These are phyloP conservation scores for Stachybotrys chlorohalonatus DNA, from an alignment of 2,329 filamentous ascomycete species.

Conservation along the genomic window DNA sequence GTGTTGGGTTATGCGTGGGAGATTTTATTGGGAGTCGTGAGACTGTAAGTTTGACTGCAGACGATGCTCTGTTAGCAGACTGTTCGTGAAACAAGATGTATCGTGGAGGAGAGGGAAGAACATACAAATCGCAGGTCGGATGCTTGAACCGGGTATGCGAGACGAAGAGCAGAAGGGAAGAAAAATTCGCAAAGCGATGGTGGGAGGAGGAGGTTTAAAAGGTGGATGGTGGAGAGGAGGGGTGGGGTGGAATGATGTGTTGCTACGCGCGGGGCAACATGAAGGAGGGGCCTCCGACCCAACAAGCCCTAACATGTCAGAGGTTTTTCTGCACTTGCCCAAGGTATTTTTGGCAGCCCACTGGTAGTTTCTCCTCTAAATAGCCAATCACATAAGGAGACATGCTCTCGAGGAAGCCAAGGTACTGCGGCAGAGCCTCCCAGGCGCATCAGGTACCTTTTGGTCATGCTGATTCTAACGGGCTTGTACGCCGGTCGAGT, in stretches of 20 bases:
- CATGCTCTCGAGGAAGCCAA: neutral
- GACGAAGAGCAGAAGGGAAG: conserved; percentile 29
- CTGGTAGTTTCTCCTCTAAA: neutral
- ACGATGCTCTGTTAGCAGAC: conserved; percentile 8
- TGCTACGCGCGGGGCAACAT: conserved; percentile 25
- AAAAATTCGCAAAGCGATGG: conserved; percentile 24
- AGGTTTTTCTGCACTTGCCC: conserved; percentile 15
- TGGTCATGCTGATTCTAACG: neutral
- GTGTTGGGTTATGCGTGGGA: conserved; percentile 10
- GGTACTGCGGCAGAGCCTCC: neutral
- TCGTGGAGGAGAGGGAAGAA: conserved; percentile 5
- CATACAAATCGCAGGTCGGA: conserved; percentile 32
- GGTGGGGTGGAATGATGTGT: conserved; percentile 16
- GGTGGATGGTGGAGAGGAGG: conserved; percentile 17
- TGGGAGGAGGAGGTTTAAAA: conserved; percentile 31
- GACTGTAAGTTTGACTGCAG: neutral
- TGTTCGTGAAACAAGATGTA: neutral
- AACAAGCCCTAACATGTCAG: conserved; percentile 24
- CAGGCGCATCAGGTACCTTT: neutral
- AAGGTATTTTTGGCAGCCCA: conserved; percentile 7
- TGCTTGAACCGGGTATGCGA: conserved; percentile 36
- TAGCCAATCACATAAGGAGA: conserved; percentile 2
- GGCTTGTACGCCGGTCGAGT: too few relatives aligned
- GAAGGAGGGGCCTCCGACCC: conserved; percentile 1
- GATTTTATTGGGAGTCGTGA: conserved; percentile 6